phyloP scores from a whole-genome alignment of 768 basidiomycete genomes.

The Lentinula sp. region DNA sequence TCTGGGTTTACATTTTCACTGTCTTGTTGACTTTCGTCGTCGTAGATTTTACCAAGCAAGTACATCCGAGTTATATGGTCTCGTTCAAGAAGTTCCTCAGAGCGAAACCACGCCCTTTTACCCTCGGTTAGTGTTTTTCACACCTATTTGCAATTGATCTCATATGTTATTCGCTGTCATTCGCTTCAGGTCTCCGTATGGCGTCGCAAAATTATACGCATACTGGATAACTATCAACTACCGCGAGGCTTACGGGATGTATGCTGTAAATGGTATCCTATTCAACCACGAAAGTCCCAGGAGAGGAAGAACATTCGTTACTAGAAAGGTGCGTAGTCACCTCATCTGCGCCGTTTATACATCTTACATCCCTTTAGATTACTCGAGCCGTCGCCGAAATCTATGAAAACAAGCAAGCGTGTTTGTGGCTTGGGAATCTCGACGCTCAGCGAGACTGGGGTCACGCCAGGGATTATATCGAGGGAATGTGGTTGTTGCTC shows the following conservation, averaged over 20 bases:
- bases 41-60: constrained; percentile 87
- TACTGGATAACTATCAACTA: constrained; percentile 92
- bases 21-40: neutral
- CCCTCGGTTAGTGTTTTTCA: constrained; percentile 45
- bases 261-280: constrained; percentile 92
- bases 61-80: constrained; percentile 95
- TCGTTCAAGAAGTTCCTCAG: constrained; percentile 93
- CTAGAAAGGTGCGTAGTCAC: constrained; percentile 52
- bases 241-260: constrained; percentile 95
- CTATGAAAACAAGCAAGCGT: constrained; percentile 78
- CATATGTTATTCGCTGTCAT: neutral
- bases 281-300: constrained; percentile 99
- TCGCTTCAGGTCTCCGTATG: constrained; percentile 63
- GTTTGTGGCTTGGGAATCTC: constrained; percentile 90
- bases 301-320: constrained; percentile 92
- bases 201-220: constrained; percentile 90
- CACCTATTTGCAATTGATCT: neutral
- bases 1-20: neutral
- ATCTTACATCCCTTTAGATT: constrained; percentile 33
- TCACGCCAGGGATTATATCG: constrained; percentile 90
- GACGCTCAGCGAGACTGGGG: constrained; percentile 98
- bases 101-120: constrained; percentile 97
- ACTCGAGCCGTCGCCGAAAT: constrained; percentile 91
- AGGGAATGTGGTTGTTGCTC: constrained; percentile 97
- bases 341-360: too few relatives aligned